phyloP scores from a whole-genome alignment of 768 basidiomycete genomes.

The Candolleomyces eurysporus region DNA sequence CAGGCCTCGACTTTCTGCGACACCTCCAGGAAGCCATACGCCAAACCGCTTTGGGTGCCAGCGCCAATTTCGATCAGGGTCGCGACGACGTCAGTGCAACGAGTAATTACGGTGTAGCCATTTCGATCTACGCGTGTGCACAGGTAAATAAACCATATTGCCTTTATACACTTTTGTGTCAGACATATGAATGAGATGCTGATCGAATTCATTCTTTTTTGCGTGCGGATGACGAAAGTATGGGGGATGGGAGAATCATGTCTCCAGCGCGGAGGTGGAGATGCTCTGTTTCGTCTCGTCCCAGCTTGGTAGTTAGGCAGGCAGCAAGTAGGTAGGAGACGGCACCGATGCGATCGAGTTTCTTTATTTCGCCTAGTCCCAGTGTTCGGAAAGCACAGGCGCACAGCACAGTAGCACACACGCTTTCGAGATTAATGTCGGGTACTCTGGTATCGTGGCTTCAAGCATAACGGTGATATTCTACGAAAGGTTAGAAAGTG shows the following conservation, averaged over 20 bases:
- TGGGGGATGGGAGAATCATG: slow-evolving; percentile 12
- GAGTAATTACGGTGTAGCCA: neutral
- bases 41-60: no score
- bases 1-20: neutral
- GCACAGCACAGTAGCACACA: no score
- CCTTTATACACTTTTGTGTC: neutral
- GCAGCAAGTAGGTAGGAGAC: no score
- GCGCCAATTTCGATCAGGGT: no score
- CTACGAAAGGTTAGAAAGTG: no score
- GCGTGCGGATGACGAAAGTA: neutral
- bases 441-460: no score
- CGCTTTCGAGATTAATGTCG: no score
- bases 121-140: slow-evolving; percentile 3
- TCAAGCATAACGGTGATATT: no score
- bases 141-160: neutral
- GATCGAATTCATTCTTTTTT: neutral
- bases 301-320: neutral
- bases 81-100: neutral
- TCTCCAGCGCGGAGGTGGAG: slow-evolving; percentile 7
- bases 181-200: neutral
- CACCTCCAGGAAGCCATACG: no score
- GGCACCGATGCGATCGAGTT: no score
- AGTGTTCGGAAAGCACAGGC: no score
- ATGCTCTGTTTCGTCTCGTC: slow-evolving; percentile 3
- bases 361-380: no score